Evolutionary conservation across 768 basidiomycete genomes (phyloP), one percentile per base, ranked within the genome.

Genomic region (Termitomyces sp.): DNA sequence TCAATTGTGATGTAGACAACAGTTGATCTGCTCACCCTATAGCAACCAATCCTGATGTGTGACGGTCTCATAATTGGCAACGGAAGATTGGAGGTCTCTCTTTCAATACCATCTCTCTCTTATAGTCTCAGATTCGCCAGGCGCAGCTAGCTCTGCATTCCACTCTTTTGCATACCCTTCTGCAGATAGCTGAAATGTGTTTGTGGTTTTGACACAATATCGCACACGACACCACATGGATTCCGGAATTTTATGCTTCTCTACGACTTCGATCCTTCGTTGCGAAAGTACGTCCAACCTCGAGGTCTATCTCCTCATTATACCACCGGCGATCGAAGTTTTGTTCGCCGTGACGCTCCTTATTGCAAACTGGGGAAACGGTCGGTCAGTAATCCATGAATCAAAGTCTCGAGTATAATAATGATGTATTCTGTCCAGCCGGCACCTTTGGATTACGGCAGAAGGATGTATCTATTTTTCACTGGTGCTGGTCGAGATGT

Each of bases 261-360:
- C 90, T 32, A 73, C 81, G 38, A 81, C 85, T 57, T 71, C 86
- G 41, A 87, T 83, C 61, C 81, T 92, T 61, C 90, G 90, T 59
- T 92, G 90, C 67, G 70, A 79, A 60, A 75, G 78, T 45, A 76
- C 87, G 57, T 72, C 76, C 52, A 65, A 58, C 49, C 62, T 72
- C 26, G 71, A 90, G 70, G 76, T 74, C 54, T 68, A 72, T 36
- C 63, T 79, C 41, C 70, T 90, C 55, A 70, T 89, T 60, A 77
- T 90, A 59, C 88, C 88, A 32, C 77, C 85, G 18, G 80, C 71
- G 41, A 66, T 90, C 52, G 88, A 90, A 70, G 68, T 83, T 59
- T 65, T 90, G 40, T 81, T 86, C 63, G 76, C 82, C 30, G 68
- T 82, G 56, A 70, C 79, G 43, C 71, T 90, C 61, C 61, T 85